Evolutionary conservation across 202 grass and related monocot species (phyloP).

Genomic region (Brachypodium distachyon): DNA sequence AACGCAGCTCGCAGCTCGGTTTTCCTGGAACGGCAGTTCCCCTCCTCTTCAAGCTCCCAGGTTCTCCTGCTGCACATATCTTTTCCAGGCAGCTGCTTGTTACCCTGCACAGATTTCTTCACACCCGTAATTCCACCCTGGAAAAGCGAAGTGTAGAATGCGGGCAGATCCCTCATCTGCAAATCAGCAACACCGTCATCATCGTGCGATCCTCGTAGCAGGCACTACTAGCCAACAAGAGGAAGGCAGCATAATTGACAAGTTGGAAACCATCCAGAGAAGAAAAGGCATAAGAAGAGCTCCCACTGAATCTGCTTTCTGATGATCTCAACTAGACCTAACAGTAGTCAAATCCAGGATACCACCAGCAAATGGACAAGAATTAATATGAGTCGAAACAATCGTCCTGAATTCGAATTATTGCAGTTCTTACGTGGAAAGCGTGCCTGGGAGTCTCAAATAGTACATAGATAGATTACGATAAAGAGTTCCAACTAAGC

Average conservation of each 20-base stretch:
- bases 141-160: no score
- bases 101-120: no score
- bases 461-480: constrained; percentile 21
- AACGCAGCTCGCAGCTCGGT: no score
- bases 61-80: no score
- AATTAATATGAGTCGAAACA: constrained; percentile 6
- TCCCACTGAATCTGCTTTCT: not conserved
- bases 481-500: not conserved
- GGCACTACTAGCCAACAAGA: not conserved
- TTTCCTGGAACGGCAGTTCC: no score
- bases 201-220: not conserved
- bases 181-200: not conserved
- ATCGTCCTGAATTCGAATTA: constrained; percentile 29
- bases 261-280: no score
- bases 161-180: no score
- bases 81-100: no score
- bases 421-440: constrained; percentile 26
- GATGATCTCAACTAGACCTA: no score
- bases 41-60: no score
- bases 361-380: not conserved
- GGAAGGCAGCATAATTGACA: not conserved
- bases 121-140: no score
- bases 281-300: not conserved
- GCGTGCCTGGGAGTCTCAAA: constrained; percentile 21
- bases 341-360: not conserved